Conservation (phyloP, 441 rosid species). For the Mallotus japonicus region DNA sequence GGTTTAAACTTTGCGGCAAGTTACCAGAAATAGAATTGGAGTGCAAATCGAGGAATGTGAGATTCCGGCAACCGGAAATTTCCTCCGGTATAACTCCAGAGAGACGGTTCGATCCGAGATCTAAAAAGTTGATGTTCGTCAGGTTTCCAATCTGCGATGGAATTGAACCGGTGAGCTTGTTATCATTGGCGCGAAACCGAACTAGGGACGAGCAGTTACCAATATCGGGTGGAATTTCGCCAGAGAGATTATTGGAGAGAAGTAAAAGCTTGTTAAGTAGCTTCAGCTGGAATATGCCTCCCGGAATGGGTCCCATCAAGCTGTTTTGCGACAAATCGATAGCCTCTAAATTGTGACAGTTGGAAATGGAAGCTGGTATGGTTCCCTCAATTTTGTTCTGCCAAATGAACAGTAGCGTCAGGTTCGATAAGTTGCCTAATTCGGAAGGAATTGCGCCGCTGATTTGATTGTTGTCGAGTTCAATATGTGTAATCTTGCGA, state of each 20-base stretch:
- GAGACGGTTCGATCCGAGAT: slow-evolving; percentile 55
- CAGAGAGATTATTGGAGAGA: slow-evolving; percentile 60
- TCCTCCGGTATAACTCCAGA: slow-evolving; percentile 48
- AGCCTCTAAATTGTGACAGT: slow-evolving; percentile 53
- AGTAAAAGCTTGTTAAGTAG: slow-evolving; percentile 62
- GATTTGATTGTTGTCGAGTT: slow-evolving; percentile 76
- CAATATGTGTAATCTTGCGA: slow-evolving; percentile 56
- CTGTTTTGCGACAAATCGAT: slow-evolving; percentile 62
- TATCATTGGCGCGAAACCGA: slow-evolving; percentile 54
- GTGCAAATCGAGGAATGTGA: slow-evolving; percentile 65
- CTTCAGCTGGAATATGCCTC: slow-evolving; percentile 51
- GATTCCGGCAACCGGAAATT: slow-evolving; percentile 52
- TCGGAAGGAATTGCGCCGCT: slow-evolving; percentile 57
- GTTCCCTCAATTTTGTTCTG: slow-evolving; percentile 63
- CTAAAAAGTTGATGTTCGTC: slow-evolving; percentile 55
- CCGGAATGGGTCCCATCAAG: slow-evolving; percentile 63
- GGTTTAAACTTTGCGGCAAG: slow-evolving; percentile 42
- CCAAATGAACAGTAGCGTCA: slow-evolving; percentile 61
- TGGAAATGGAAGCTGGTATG: slow-evolving; percentile 54
- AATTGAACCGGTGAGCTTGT: slow-evolving; percentile 46
- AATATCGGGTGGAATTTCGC: slow-evolving; percentile 48
- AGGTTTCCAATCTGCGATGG: slow-evolving; percentile 53
- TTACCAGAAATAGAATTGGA: slow-evolving; percentile 54
- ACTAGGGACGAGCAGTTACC: slow-evolving; percentile 57
- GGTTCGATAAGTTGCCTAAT: slow-evolving; percentile 47